Evolutionary conservation across 1,284 basidiomycete species (phyloP), one percentile per base, ranked within the genome.

Genomic region (Taiwanofungus camphoratus): DNA sequence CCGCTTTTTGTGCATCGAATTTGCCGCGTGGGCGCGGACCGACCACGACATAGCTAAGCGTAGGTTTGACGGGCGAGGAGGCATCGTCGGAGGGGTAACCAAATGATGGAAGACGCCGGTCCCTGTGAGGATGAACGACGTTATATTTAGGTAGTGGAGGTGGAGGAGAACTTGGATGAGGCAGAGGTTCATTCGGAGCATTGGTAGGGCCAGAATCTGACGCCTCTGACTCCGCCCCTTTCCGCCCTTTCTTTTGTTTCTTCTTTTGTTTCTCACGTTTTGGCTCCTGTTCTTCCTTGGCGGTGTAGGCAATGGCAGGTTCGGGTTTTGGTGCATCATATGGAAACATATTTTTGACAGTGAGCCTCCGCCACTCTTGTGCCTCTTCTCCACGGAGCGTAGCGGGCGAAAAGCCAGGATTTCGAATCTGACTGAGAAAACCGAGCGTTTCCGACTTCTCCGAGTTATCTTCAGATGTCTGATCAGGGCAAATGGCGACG

Each of bases 21-120:
- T 89, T 92, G n/a, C 93, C 93, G 3, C 91, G 79, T 29, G 83
- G 69, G 2, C 71, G 71, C 0, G 92, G 88, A 0, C 91, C 90
- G 37, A 89, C 73, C 32, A 86, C 63, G 19, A 94, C 72, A 60
- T 93, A 96, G 4, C 74, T 73, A n/a, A 79, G 46, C 2, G 73
- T 68, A 5, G 69, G 62, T 23, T 35, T 36, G 26, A 7, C 8
- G 26, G 26, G 26, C 31, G 51, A 46, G 11, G 33, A 21, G n/a
- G 23, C 35, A 7, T 22, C 31, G 20, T 21, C 32, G 21, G 18
- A 5, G 13, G 23, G 4, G 16, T 47, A 26, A 1, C 34, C 4
- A 20, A 47, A 47, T 8, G 21, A 27, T 1, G 45, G 45, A 5
- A 47, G 37, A 3, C 20, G 23, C 19, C 24, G 7, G n/a, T 30